Evolutionary conservation across 1,139 yeast genomes (phyloP).

Genomic region (Debaryomyces fabryi): DNA sequence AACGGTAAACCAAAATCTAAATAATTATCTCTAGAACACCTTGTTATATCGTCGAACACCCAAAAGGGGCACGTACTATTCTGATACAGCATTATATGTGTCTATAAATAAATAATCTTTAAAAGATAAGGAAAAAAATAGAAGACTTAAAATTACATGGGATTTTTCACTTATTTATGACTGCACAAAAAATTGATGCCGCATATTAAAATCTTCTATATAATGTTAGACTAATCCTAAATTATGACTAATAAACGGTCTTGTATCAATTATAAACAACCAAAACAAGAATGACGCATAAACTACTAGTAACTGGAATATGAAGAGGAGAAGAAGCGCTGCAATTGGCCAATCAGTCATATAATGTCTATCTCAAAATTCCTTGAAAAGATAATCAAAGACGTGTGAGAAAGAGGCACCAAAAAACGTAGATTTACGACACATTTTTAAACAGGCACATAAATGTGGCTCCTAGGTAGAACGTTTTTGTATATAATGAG

Average conservation of each 20-base stretch:
- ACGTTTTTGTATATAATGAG: background rate
- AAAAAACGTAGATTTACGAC: background rate
- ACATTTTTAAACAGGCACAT: background rate
- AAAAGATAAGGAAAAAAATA: background rate
- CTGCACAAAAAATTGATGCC: conserved; percentile 5
- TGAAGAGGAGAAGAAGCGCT: background rate
- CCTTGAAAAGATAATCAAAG: background rate
- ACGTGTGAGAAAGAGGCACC: background rate
- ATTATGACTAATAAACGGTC: conserved; percentile 1
- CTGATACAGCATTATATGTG: background rate
- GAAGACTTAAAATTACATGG: background rate
- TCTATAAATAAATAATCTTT: background rate
- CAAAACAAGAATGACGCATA: background rate
- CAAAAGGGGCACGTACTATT: conserved; percentile 32
- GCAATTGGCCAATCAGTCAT: background rate
- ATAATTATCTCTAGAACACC: conserved; percentile 40
- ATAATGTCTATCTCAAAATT: background rate
- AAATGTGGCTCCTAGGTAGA: background rate
- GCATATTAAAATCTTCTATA: background rate
- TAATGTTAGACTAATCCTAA: background rate
- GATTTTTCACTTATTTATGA: conserved; percentile 5
- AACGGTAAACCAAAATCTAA: conserved; percentile 24
- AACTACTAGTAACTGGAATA: background rate
- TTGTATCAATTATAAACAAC: background rate
- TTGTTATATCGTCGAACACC: conserved; percentile 50